phyloP scores from a whole-genome alignment of 768 basidiomycete species.

The Xanthoconium purpureum region DNA sequence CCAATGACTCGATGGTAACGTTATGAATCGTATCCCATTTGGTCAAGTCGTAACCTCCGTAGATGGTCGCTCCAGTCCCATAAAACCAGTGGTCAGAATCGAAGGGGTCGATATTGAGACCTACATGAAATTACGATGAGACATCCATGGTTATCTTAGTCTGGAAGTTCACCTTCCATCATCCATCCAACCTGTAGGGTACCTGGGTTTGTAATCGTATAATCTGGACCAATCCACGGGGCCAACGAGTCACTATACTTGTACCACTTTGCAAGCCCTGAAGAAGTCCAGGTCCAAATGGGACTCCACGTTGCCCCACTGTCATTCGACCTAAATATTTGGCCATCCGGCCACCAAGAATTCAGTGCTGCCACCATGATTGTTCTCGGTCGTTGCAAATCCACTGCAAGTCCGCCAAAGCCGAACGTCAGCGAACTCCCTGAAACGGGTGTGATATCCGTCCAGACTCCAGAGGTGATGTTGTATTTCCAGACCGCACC shows the following conservation, averaged over 20 bases:
- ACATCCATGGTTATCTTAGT: background rate
- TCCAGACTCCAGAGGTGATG: constrained; percentile 53
- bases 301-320: constrained; percentile 57
- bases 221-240: constrained; percentile 57
- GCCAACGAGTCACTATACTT: constrained; percentile 52
- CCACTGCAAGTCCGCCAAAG: constrained; percentile 61
- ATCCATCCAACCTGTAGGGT: constrained; percentile 63
- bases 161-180: constrained; percentile 51
- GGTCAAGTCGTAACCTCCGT: constrained; percentile 54
- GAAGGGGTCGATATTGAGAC: constrained; percentile 59
- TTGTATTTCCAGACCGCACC: constrained; percentile 52
- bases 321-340: constrained; percentile 60
- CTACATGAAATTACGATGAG: constrained; percentile 22
- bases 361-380: constrained; percentile 68
- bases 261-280: constrained; percentile 45
- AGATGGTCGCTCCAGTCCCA: constrained; percentile 65
- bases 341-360: constrained; percentile 59
- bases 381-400: constrained; percentile 57
- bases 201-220: constrained; percentile 42
- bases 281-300: constrained; percentile 53
- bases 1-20: constrained; percentile 54
- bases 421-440: constrained; percentile 60
- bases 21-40: constrained; percentile 61
- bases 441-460: constrained; percentile 59
- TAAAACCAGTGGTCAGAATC: constrained; percentile 70